Evolutionary conservation across 2,329 filamentous ascomycete genomes (phyloP).

Genomic region (Botrytis elliptica): DNA sequence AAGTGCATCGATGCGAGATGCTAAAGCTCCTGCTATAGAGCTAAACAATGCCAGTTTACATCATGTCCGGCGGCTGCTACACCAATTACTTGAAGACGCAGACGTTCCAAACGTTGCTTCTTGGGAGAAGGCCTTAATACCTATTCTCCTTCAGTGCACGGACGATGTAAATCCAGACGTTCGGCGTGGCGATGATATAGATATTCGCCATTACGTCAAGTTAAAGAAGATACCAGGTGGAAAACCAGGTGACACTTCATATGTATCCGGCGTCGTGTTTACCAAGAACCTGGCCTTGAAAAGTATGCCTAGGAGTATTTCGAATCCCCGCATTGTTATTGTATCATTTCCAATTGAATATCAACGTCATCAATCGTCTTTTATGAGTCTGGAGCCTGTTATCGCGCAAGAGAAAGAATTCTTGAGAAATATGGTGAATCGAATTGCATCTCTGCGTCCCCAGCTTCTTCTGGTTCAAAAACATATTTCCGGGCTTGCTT

Average conservation of each 20-base stretch:
- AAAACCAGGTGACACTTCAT: conserved; percentile 86
- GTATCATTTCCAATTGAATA: conserved; percentile 97
- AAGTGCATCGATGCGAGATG: conserved; percentile 79
- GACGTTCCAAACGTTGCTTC: conserved; percentile 68
- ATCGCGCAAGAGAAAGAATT: conserved; percentile 97
- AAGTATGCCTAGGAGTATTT: conserved; percentile 87
- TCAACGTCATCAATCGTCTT: conserved; percentile 85
- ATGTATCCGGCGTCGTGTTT: conserved; percentile 94
- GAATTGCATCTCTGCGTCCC: conserved; percentile 82
- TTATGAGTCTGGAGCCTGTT: conserved; percentile 96
- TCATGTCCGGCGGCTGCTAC: conserved; percentile 82
- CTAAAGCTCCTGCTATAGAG: conserved; percentile 72
- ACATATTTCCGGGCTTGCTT: conserved; percentile 84
- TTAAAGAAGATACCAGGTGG: conserved; percentile 94
- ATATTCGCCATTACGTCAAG: conserved; percentile 96
- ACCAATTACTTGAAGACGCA: conserved; percentile 77
- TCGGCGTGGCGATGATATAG: conserved; percentile 87
- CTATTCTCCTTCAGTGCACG: conserved; percentile 85
- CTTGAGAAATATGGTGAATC: conserved; percentile 83
- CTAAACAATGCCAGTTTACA: conserved; percentile 83
- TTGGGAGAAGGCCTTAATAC: conserved; percentile 89
- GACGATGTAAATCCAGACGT: conserved; percentile 95
- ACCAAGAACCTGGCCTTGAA: conserved; percentile 96
- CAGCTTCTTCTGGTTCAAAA: conserved; percentile 89
- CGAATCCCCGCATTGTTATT: conserved; percentile 82